Evolutionary conservation across 805 yeast genomes (phyloP).

Genomic region (Tetrapisispora fleetii): DNA sequence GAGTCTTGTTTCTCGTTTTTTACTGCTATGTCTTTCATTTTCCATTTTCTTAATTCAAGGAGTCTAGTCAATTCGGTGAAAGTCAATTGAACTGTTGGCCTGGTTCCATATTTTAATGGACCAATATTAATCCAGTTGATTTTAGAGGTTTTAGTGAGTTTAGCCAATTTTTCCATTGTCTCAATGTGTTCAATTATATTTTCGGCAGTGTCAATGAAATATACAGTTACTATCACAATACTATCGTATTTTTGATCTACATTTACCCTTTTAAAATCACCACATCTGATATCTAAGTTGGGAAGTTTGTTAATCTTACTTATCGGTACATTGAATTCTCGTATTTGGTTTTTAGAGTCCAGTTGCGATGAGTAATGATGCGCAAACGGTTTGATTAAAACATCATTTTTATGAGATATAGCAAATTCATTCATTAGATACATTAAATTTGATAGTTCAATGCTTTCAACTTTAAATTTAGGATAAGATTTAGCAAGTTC

Average conservation of each 20-base stretch:
- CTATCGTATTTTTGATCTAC: constrained; percentile 31
- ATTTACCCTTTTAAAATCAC: constrained; percentile 54
- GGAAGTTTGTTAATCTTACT: constrained; percentile 31
- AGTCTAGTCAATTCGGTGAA: constrained; percentile 55
- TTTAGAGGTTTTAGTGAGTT: constrained; percentile 18
- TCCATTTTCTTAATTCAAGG: constrained; percentile 57
- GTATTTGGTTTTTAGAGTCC: constrained; percentile 38
- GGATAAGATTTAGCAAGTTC: constrained; percentile 38
- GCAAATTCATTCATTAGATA: constrained; percentile 54
- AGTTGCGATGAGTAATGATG: constrained; percentile 64
- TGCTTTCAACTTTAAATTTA: constrained; percentile 48
- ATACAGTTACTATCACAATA: constrained; percentile 55
- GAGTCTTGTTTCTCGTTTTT: constrained; percentile 30
- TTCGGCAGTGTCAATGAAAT: constrained; percentile 89
- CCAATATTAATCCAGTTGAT: constrained; percentile 86
- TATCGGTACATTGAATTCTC: constrained; percentile 29
- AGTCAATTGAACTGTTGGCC: constrained; percentile 65
- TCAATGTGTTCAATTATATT: constrained; percentile 69
- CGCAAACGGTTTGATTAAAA: constrained; percentile 39
- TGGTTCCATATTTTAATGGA: constrained; percentile 85
- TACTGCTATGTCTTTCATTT: constrained; percentile 23
- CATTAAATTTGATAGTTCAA: constrained; percentile 75
- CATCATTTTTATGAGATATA: constrained; percentile 26
- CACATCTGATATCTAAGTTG: constrained; percentile 40
- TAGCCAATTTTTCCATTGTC: constrained; percentile 40